Evolutionary conservation across 345 rosid species (phyloP).

Genomic region (Raphanus raphanistrum): DNA sequence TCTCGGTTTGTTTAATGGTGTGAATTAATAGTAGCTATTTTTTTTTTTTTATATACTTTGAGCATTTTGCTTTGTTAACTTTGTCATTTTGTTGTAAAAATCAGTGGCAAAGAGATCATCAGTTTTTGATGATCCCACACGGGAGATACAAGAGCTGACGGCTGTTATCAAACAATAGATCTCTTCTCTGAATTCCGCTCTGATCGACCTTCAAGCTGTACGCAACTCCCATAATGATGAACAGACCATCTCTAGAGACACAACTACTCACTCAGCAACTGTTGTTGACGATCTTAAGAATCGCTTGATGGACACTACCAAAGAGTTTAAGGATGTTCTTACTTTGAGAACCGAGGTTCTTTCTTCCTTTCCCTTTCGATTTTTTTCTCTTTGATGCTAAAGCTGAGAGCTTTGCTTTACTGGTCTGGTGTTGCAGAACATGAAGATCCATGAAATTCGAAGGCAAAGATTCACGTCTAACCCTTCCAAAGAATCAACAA

Average conservation of each 20-base stretch:
- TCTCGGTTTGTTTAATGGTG: too few relatives aligned
- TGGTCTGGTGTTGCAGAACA: constrained; percentile 51
- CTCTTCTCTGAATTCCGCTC: too few relatives aligned
- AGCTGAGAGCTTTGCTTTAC: constrained; percentile 10
- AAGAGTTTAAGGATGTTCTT: constrained; percentile 84
- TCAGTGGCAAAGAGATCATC: constrained; percentile 86
- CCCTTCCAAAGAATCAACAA: too few relatives aligned
- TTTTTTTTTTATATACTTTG: not conserved
- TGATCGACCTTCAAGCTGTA: too few relatives aligned
- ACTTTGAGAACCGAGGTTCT: constrained; percentile 80
- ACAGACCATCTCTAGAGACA: constrained; percentile 60
- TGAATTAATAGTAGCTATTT: not conserved
- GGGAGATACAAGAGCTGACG: too few relatives aligned
- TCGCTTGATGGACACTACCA: constrained; percentile 75
- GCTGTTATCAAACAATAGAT: too few relatives aligned
- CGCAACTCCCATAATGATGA: constrained; percentile 59
- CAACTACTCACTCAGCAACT: constrained; percentile 67
- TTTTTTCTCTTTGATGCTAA: not conserved
- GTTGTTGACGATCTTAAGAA: constrained; percentile 77
- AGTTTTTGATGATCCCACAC: constrained; percentile 32
- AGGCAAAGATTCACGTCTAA: too few relatives aligned
- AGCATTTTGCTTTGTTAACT: not conserved
- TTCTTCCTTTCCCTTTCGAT: constrained; percentile 17
- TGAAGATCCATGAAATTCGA: constrained; percentile 35
- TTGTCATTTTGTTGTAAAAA: not conserved